phyloP scores from a whole-genome alignment of 169 alveolate genomes.

The Plasmodium reichenowi region DNA sequence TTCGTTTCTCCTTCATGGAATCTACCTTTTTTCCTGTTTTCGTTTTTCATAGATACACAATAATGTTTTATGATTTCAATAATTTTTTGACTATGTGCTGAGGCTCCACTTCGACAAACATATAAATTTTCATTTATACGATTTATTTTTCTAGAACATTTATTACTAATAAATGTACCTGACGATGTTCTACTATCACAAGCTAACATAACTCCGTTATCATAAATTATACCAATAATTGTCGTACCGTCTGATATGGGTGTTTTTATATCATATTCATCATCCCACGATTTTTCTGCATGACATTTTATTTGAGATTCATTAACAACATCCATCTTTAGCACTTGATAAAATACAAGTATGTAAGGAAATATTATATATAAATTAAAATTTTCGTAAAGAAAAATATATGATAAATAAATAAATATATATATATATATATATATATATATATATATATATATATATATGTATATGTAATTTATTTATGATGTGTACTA shows the following conservation, averaged over 20 bases:
- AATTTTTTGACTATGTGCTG: conserved; percentile 95
- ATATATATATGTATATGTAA: too few species aligned
- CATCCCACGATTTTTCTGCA: too few species aligned
- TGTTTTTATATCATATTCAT: conserved; percentile 31
- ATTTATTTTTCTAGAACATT: conserved; percentile 94
- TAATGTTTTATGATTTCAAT: conserved; percentile 88
- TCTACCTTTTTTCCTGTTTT: conserved; percentile 86
- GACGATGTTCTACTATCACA: conserved; percentile 96
- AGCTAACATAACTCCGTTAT: conserved; percentile 94
- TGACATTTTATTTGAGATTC: too few species aligned
- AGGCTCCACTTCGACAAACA: conserved; percentile 94
- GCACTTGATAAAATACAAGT: too few species aligned
- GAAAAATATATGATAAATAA: too few species aligned
- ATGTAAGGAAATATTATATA: too few species aligned
- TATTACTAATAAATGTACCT: conserved; percentile 92
- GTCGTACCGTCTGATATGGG: conserved; percentile 91
- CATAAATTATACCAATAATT: conserved; percentile 91
- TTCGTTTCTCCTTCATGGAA: conserved; percentile 82
- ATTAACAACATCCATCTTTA: too few species aligned
- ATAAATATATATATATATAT: too few species aligned
- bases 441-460: too few species aligned
- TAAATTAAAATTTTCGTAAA: too few species aligned
- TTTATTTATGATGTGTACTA: too few species aligned
- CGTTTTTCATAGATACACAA: conserved; percentile 88
- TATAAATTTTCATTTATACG: conserved; percentile 89